A percentile compares a stretch with the other conserved stretches of the same genome.
Evolutionary conservation across 1,284 basidiomycete genomes (phyloP).

Genomic region (Irpex lacteus): DNA sequence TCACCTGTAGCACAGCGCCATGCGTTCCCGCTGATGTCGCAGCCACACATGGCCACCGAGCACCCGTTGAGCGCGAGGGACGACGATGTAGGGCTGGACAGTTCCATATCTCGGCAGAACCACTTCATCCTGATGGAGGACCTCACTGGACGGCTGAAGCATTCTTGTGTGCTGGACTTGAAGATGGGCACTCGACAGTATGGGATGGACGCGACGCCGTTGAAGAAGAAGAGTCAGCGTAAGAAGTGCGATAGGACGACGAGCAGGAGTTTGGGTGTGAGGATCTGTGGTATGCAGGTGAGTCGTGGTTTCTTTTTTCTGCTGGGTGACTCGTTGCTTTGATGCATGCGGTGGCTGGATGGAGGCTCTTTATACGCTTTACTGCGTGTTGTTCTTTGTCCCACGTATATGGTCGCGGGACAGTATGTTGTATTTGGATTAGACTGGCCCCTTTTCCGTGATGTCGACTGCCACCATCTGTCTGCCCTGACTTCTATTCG

Average conservation of each 20-base stretch:
- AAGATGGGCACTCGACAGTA: constrained; percentile 99
- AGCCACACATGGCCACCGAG: constrained; percentile 21
- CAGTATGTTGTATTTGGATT: not conserved
- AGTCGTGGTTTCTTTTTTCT: constrained; percentile 27
- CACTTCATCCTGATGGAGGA: constrained; percentile 99
- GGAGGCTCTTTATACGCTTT: not conserved
- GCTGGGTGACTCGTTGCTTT: not conserved
- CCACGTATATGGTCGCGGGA: not conserved
- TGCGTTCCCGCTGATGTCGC: constrained; percentile 12
- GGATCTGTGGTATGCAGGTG: constrained; percentile 99
- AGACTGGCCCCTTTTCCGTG: not conserved
- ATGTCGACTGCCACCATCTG: not conserved
- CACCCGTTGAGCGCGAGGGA: constrained; percentile 28
- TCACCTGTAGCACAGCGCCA: constrained; percentile 41
- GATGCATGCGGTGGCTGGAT: no score
- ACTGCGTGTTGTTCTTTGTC: not conserved
- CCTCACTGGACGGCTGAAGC: constrained; percentile 90
- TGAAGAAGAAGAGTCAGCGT: constrained; percentile 96
- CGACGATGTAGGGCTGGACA: constrained; percentile 20
- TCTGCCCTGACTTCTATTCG: not conserved
- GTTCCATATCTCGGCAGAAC: constrained; percentile 77
- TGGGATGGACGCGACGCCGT: constrained; percentile 89
- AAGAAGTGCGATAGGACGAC: constrained; percentile 98
- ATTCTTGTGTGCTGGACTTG: constrained; percentile 94
- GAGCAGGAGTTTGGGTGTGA: constrained; percentile 85